phyloP scores from a whole-genome alignment of 2,329 filamentous ascomycete genomes.

The Hysterium pulicare region DNA sequence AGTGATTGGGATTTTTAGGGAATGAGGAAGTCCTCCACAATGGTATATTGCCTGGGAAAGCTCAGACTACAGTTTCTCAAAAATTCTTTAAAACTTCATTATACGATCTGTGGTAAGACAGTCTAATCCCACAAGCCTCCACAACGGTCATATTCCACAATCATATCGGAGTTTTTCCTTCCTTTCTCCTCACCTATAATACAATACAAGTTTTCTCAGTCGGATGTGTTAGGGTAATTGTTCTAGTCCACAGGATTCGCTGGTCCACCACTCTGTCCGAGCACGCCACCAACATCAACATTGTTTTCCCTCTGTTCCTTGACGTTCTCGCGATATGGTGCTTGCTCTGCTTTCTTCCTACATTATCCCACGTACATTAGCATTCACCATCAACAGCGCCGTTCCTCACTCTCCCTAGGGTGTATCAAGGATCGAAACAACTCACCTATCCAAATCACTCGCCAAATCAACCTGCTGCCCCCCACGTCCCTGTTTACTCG shows the following conservation, averaged over 20 bases:
- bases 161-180: no score
- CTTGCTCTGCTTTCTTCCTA: conserved; percentile 51
- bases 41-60: not conserved
- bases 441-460: conserved; percentile 43
- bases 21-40: no score
- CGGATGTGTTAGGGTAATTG: conserved; percentile 4
- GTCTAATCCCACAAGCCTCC: not conserved
- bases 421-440: not conserved
- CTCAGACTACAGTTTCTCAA: not conserved
- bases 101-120: not conserved
- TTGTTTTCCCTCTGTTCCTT: conserved; percentile 37
- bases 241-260: conserved; percentile 27
- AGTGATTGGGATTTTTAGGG: no score
- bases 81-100: not conserved
- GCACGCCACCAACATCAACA: conserved; percentile 40
- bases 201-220: not conserved
- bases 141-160: not conserved
- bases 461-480: conserved; percentile 40
- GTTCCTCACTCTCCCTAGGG: not conserved
- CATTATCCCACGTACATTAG: conserved; percentile 10
- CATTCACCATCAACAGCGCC: not conserved
- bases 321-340: conserved; percentile 38
- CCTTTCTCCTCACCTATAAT: no score
- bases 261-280: conserved; percentile 47
- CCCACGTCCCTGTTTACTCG: conserved; percentile 31